A percentile compares a stretch with the other conserved stretches of the same genome.
Conservation (phyloP, 2,329 filamentous ascomycete genomes). For the Magnaporthiopsis incrustans region DNA sequence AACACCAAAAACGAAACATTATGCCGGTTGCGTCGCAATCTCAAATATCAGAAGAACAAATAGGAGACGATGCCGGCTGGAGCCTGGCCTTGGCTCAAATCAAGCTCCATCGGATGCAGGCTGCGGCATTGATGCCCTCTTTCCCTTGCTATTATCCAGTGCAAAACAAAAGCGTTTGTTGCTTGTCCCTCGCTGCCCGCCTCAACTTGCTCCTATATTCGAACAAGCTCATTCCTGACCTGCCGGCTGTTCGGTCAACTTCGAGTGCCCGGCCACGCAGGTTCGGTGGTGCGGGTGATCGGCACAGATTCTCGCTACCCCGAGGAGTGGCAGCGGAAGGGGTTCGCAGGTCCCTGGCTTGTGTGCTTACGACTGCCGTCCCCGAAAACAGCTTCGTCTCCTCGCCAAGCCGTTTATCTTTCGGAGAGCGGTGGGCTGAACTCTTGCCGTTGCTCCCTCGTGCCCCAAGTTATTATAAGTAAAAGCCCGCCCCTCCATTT, state of each 20-base stretch:
- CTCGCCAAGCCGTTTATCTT: no score
- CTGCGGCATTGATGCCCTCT: neutral
- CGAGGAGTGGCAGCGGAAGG: no score
- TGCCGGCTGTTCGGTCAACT: neutral
- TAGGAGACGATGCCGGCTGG: neutral
- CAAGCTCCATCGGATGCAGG: neutral
- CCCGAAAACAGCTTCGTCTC: no score
- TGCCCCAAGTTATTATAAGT: no score
- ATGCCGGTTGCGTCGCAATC: neutral
- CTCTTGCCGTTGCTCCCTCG: no score
- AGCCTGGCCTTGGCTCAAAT: neutral
- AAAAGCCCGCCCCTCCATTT: no score
- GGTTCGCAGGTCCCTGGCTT: no score
- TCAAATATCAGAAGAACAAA: neutral
- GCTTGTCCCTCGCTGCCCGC: neutral
- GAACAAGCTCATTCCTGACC: neutral
- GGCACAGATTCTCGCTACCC: no score
- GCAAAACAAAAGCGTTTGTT: neutral
- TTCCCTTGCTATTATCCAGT: neutral
- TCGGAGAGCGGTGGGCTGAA: no score
- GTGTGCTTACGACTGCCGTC: no score
- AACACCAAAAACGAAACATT: neutral
- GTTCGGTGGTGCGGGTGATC: no score
- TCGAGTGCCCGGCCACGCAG: neutral
- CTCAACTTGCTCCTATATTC: no score